Evolutionary conservation across 2,329 filamentous ascomycete genomes (phyloP).

Genomic region (Aspergillus calidoustus): DNA sequence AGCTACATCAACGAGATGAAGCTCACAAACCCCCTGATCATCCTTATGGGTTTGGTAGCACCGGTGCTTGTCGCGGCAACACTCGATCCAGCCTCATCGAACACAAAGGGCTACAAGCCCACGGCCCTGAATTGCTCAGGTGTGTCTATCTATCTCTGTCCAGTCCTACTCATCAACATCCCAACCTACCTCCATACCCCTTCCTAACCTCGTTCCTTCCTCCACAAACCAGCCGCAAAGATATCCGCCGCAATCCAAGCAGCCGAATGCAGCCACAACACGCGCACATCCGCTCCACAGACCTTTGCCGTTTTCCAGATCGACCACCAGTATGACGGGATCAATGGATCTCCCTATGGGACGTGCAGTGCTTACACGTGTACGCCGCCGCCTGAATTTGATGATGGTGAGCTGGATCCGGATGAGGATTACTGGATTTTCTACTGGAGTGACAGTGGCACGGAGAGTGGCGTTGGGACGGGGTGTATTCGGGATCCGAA

Average conservation of each 20-base stretch:
- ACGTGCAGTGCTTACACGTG: constrained; percentile 53
- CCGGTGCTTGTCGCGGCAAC: constrained; percentile 31
- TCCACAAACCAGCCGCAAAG: constrained; percentile 32
- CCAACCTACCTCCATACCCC: too few species aligned
- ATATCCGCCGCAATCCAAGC: constrained; percentile 44
- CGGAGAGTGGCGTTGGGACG: constrained; percentile 27
- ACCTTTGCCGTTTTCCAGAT: constrained; percentile 46
- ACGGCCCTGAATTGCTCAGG: constrained; percentile 34
- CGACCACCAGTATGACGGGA: constrained; percentile 52
- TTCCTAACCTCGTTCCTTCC: too few species aligned
- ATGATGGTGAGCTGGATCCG: constrained; percentile 34
- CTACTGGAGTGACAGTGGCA: constrained; percentile 38
- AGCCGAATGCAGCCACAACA: constrained; percentile 47
- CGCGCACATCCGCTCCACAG: constrained; percentile 38
- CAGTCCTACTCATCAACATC: not conserved
- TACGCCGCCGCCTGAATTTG: constrained; percentile 35
- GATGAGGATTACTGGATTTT: constrained; percentile 50
- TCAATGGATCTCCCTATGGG: constrained; percentile 53
- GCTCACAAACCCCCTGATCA: constrained; percentile 4
- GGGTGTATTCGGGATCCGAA: constrained; percentile 47
- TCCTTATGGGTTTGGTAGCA: constrained; percentile 12
- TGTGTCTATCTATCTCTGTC: constrained; percentile 12
- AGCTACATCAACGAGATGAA: not conserved
- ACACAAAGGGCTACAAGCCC: constrained; percentile 43
- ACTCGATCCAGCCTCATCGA: constrained; percentile 40